phyloP scores from a whole-genome alignment of 2,329 filamentous ascomycete species.

The Pleomassaria siparia region DNA sequence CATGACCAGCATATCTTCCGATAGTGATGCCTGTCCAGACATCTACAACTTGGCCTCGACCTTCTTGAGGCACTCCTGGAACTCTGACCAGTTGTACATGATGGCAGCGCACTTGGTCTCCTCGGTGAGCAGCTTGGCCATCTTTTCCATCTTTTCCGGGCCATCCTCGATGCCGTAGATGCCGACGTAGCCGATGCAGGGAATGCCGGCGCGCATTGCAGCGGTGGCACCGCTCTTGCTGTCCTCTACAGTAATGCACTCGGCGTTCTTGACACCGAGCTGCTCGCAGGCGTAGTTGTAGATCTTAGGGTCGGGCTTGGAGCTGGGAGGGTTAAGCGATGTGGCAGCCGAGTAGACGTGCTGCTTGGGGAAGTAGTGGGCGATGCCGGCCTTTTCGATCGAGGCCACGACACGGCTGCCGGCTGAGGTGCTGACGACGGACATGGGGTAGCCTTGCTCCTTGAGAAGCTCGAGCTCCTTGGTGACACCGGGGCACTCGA shows the following conservation, averaged over 20 bases:
- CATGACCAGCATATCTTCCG: not conserved
- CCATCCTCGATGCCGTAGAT: constrained; percentile 52
- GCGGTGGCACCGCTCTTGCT: constrained; percentile 82
- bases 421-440: constrained; percentile 81
- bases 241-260: constrained; percentile 84
- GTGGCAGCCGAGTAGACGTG: constrained; percentile 81
- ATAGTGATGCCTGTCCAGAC: not conserved
- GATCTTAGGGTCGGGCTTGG: constrained; percentile 88
- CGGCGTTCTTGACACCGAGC: constrained; percentile 68
- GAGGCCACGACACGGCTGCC: constrained; percentile 75
- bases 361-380: constrained; percentile 75
- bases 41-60: constrained; percentile 46
- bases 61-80: constrained; percentile 52
- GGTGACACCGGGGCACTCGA: constrained; percentile 69
- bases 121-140: constrained; percentile 53
- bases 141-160: constrained; percentile 48
- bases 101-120: constrained; percentile 50
- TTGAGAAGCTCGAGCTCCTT: constrained; percentile 67
- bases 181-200: constrained; percentile 81
- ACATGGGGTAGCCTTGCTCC: constrained; percentile 67
- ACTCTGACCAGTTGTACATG: constrained; percentile 58
- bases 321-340: constrained; percentile 75
- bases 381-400: constrained; percentile 76
- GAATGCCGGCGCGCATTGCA: constrained; percentile 75
- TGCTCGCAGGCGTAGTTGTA: constrained; percentile 77